These are phyloP conservation scores for Ulota crispa DNA, from an alignment of 225 moss, liverwort and hornwort genomes.

Conservation along the genomic window DNA sequence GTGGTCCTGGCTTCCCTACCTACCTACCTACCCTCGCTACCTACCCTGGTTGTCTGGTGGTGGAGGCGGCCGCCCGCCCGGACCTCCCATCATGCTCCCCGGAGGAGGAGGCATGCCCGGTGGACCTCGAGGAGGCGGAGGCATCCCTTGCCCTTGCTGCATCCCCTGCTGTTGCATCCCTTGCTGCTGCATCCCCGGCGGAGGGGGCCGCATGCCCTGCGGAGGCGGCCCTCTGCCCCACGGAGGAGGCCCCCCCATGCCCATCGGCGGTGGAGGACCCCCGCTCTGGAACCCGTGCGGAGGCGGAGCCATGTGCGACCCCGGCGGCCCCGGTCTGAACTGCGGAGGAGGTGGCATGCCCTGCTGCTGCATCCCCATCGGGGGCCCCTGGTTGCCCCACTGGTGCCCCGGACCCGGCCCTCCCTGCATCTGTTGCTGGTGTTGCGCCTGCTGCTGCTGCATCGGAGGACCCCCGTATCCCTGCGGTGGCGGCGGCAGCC, in stretches of 20 bases:
- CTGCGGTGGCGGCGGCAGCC: conserved; percentile 47
- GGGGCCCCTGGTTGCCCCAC: conserved; percentile 45
- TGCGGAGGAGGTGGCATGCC: conserved; percentile 30
- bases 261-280: conserved; percentile 74
- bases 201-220: conserved; percentile 74
- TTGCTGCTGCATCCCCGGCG: conserved; percentile 66
- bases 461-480: conserved; percentile 52
- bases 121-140: conserved; percentile 40
- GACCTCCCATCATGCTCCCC: conserved; percentile 75
- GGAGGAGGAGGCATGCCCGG: conserved; percentile 78
- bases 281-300: conserved; percentile 71
- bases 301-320: conserved; percentile 74
- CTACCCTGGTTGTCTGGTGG: conserved; percentile 67
- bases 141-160: conserved; percentile 43
- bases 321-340: conserved; percentile 65
- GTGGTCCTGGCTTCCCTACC: not conserved
- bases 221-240: conserved; percentile 85
- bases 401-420: conserved; percentile 39
- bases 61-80: conserved; percentile 60
- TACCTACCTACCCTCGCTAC: conserved; percentile 18
- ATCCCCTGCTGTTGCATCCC: conserved; percentile 50
- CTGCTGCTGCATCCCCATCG: conserved; percentile 53
- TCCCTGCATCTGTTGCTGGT: conserved; percentile 43
- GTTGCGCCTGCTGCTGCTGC: conserved; percentile 36
- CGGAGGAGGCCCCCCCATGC: conserved; percentile 87